phyloP scores from a whole-genome alignment of 345 rosid species.

The Clarkia xantiana region DNA sequence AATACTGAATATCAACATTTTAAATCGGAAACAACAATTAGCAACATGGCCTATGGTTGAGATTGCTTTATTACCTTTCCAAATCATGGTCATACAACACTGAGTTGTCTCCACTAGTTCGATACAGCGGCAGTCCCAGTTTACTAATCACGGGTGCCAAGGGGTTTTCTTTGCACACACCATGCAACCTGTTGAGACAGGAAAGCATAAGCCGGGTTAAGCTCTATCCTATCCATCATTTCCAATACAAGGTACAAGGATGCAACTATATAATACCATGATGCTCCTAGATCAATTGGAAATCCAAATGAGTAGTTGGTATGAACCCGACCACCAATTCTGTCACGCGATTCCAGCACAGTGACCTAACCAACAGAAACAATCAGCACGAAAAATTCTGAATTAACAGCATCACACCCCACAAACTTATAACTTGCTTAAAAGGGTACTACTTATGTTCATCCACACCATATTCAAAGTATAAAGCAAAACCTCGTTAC shows the following conservation, averaged over 20 bases:
- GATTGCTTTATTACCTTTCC: too few relatives aligned
- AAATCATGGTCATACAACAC: constrained; percentile 92
- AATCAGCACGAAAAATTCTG: background rate
- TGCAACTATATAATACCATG: constrained; percentile 36
- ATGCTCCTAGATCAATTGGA: constrained; percentile 95
- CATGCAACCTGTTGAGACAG: constrained; percentile 61
- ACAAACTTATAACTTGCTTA: too few relatives aligned
- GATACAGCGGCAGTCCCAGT: constrained; percentile 74
- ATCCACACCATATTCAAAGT: too few relatives aligned
- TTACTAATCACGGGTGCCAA: constrained; percentile 78
- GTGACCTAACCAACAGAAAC: constrained; percentile 33
- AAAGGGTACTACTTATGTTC: too few relatives aligned
- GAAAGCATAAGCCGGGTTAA: background rate
- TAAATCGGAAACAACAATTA: too few relatives aligned
- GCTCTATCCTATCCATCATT: background rate
- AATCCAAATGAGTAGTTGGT: constrained; percentile 81
- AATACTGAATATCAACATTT: too few relatives aligned
- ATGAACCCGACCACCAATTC: constrained; percentile 76
- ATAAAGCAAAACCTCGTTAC: too few relatives aligned
- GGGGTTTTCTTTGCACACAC: constrained; percentile 90
- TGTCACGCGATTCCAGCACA: constrained; percentile 72
- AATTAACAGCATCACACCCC: background rate
- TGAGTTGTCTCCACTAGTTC: constrained; percentile 92
- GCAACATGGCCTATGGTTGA: too few relatives aligned
- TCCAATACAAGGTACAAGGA: background rate